phyloP scores from a whole-genome alignment of 1,284 basidiomycete genomes.

The Cutaneotrichosporon spelunceum region DNA sequence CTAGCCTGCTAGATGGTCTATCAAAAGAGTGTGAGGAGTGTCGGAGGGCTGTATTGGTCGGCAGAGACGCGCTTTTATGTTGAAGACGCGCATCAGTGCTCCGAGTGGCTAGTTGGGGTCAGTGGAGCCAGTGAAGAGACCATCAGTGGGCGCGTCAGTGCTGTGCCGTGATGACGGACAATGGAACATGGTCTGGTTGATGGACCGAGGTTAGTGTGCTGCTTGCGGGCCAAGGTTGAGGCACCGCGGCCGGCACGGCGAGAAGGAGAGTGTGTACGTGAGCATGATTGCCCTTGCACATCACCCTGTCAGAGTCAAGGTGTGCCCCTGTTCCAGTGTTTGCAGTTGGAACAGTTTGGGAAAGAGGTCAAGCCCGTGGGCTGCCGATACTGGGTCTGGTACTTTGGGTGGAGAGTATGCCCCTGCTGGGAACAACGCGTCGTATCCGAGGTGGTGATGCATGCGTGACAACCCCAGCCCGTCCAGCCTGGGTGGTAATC shows the following conservation, averaged over 20 bases:
- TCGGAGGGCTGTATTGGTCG: too few relatives aligned
- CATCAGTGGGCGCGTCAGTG: not conserved
- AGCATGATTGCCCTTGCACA: not conserved
- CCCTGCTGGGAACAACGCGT: not conserved
- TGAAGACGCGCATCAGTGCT: not conserved
- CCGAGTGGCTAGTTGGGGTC: too few relatives aligned
- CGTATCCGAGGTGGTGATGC: not conserved
- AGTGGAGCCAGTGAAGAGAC: not conserved
- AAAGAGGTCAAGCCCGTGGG: not conserved
- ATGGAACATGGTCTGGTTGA: not conserved
- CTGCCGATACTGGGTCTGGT: not conserved
- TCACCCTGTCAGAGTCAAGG: not conserved
- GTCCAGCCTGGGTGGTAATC: not conserved
- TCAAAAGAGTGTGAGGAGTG: not conserved
- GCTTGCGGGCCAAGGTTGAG: not conserved
- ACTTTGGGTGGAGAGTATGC: not conserved
- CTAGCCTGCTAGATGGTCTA: not conserved
- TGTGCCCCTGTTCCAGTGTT: not conserved
- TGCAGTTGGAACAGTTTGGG: not conserved
- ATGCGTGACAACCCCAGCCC: not conserved
- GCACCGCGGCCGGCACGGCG: constrained; percentile 1
- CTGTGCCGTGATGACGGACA: not conserved
- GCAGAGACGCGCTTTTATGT: constrained; percentile 1
- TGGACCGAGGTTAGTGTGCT: not conserved
- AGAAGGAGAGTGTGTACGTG: not conserved